Evolutionary conservation across 1,284 basidiomycete genomes (phyloP).

Genomic region (Cystobasidium slooffiae): DNA sequence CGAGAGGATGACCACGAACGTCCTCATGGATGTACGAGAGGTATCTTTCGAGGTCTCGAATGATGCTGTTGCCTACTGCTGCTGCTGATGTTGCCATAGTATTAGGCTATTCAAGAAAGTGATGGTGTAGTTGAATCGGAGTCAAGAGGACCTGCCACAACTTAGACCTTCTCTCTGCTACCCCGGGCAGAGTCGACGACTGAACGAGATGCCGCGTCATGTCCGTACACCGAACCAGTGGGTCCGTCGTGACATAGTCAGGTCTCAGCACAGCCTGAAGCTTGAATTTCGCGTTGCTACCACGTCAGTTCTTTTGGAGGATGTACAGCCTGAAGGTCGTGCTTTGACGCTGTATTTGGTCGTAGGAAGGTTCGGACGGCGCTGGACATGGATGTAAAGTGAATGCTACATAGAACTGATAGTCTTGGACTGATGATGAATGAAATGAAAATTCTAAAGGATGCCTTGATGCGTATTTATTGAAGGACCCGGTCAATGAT

Average conservation of each 20-base stretch:
- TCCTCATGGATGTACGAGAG: constrained; percentile 13
- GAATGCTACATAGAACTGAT: neutral
- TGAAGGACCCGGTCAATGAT: constrained; percentile 35
- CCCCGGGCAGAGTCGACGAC: constrained; percentile 2
- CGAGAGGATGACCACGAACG: constrained; percentile 4
- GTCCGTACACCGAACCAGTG: neutral
- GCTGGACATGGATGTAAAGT: neutral
- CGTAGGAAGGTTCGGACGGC: neutral
- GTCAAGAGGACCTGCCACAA: constrained; percentile 11
- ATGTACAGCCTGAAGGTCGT: too few species aligned
- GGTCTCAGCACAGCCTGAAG: neutral
- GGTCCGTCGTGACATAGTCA: neutral
- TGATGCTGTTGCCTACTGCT: neutral
- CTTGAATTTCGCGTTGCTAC: too few species aligned
- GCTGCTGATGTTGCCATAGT: constrained; percentile 9
- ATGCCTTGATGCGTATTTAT: neutral
- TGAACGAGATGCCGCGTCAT: neutral
- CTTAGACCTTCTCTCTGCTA: neutral
- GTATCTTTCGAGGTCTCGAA: neutral
- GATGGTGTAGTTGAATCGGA: neutral
- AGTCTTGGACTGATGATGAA: neutral
- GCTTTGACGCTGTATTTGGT: neutral
- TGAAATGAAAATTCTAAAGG: neutral
- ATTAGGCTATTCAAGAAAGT: neutral
- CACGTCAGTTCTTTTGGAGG: too few species aligned